A percentile compares a stretch with the other conserved stretches of the same genome.
Conservation (phyloP, 75 land plant genomes). For the Cryptomeria japonica region DNA sequence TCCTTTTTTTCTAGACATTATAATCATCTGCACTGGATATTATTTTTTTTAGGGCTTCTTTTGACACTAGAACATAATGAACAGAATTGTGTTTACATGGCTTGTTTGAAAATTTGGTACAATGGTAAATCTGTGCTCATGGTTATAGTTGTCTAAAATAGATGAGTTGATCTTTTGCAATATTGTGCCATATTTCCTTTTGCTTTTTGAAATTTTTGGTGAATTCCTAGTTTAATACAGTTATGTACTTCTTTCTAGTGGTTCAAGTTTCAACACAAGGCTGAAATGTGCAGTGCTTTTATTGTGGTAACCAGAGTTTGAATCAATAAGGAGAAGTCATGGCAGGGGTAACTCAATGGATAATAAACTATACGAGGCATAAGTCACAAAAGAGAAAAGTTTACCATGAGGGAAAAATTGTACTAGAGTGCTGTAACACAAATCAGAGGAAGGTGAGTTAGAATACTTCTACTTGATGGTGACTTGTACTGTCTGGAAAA, state of each 20-base stretch:
- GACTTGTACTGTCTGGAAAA: background rate
- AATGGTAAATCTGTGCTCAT: background rate
- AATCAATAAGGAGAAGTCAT: constrained; percentile 7
- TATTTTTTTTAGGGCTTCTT: background rate
- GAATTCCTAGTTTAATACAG: background rate
- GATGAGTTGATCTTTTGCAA: background rate
- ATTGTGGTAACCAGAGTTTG: background rate
- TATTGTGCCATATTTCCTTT: background rate
- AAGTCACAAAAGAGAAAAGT: constrained; percentile 14
- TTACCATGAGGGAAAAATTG: constrained; percentile 8
- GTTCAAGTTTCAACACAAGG: background rate
- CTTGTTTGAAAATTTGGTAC: background rate
- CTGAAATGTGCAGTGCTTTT: background rate
- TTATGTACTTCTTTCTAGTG: background rate
- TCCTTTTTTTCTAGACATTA: background rate
- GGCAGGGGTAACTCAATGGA: constrained; percentile 2
- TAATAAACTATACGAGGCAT: constrained; percentile 4
- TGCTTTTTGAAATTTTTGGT: background rate
- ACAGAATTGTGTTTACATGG: background rate
- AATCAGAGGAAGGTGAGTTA: constrained; percentile 8
- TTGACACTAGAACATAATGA: background rate
- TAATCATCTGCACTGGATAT: background rate
- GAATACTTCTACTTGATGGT: background rate
- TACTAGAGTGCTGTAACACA: constrained; percentile 3
- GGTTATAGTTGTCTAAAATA: background rate